A percentile compares a stretch with the other conserved stretches of the same genome.
Evolutionary conservation across 805 yeast species (phyloP).

Genomic region (Metschnikowia shivogae): DNA sequence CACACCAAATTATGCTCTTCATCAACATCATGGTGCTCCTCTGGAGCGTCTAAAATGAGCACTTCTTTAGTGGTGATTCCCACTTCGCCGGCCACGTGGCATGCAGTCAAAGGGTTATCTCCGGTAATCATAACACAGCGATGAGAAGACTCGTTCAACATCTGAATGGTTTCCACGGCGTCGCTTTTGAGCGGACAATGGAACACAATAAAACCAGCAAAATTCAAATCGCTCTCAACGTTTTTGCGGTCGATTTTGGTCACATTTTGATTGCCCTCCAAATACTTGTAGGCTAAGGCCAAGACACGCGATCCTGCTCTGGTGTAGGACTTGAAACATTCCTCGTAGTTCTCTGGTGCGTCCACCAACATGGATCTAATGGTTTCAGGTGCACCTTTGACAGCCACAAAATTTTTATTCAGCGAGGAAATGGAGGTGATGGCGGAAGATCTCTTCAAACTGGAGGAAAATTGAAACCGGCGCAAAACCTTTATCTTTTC

Average conservation of each 20-base stretch:
- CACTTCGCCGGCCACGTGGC: constrained; percentile 94
- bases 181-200: constrained; percentile 95
- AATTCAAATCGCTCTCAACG: constrained; percentile 68
- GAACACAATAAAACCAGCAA: constrained; percentile 94
- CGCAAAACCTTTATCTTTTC: constrained; percentile 71
- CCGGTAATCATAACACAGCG: constrained; percentile 98
- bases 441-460: constrained; percentile 91
- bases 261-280: constrained; percentile 49
- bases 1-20: constrained; percentile 61
- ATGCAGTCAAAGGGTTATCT: constrained; percentile 97
- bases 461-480: constrained; percentile 95
- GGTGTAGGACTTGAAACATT: constrained; percentile 81
- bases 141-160: constrained; percentile 93
- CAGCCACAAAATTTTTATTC: constrained; percentile 64
- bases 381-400: constrained; percentile 98
- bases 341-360: constrained; percentile 79
- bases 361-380: constrained; percentile 67
- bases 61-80: constrained; percentile 80
- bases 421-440: constrained; percentile 56
- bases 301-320: constrained; percentile 95
- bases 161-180: constrained; percentile 83
- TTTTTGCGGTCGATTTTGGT: constrained; percentile 64
- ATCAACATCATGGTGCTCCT: constrained; percentile 51
- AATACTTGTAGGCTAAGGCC: constrained; percentile 83
- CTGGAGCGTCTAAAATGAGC: constrained; percentile 82